phyloP scores from a whole-genome alignment of 2,329 filamentous ascomycete genomes.

The Colletotrichum sojae region DNA sequence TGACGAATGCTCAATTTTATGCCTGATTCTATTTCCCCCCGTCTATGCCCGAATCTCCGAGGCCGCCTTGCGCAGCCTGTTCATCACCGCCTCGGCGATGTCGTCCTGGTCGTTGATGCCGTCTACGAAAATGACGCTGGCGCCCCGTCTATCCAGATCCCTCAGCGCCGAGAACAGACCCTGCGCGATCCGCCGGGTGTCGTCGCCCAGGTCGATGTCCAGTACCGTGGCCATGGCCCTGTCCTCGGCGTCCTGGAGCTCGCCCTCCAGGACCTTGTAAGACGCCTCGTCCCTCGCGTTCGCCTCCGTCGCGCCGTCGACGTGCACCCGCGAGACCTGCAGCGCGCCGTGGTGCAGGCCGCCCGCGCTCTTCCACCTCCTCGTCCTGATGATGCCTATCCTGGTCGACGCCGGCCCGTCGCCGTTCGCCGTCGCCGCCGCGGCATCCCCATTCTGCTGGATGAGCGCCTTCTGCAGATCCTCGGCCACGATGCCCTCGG shows the following conservation, averaged over 20 bases:
- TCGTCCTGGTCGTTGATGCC: conserved; percentile 85
- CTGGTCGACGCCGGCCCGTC: conserved; percentile 42
- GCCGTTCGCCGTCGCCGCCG: conserved; percentile 44
- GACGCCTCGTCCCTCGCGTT: conserved; percentile 48
- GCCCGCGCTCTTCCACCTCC: conserved; percentile 63
- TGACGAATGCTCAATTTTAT: conserved; percentile 42
- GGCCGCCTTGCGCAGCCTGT: conserved; percentile 84
- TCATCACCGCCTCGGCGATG: conserved; percentile 90
- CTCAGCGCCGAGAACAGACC: conserved; percentile 90
- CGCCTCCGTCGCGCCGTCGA: conserved; percentile 43
- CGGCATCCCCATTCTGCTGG: conserved; percentile 31
- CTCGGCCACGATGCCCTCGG: conserved; percentile 52
- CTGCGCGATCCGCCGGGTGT: conserved; percentile 83
- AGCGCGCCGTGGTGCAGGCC: conserved; percentile 54
- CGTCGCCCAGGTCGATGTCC: conserved; percentile 80
- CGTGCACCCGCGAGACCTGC: conserved; percentile 46
- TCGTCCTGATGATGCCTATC: conserved; percentile 70
- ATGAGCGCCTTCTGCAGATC: conserved; percentile 50
- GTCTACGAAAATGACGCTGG: conserved; percentile 91
- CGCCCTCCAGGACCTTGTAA: conserved; percentile 59
- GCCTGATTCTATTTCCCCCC: conserved; percentile 39
- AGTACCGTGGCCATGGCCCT: conserved; percentile 62
- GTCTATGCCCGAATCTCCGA: conserved; percentile 68
- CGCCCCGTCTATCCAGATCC: conserved; percentile 84
- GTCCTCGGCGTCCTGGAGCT: conserved; percentile 52